Percentiles rank a stretch among this genome's conserved stretches.
Conservation (phyloP, 2,329 filamentous ascomycete genomes). For the Neonectria faginata region DNA sequence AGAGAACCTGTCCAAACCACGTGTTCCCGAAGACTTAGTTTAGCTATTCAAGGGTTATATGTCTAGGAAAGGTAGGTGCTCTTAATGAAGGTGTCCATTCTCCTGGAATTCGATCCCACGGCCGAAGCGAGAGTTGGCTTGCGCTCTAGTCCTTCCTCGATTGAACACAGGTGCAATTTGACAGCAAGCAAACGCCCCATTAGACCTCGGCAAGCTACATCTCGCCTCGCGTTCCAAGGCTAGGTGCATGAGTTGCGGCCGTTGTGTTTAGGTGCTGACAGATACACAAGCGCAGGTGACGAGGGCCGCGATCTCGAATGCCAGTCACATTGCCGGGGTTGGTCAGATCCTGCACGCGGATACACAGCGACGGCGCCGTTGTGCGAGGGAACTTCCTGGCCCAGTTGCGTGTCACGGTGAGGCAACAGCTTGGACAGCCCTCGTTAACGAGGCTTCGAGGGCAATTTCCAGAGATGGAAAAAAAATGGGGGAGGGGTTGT, state of each 20-base stretch:
- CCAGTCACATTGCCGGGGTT: conserved; percentile 6
- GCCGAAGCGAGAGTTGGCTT: background rate
- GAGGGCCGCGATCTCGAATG: conserved; percentile 27
- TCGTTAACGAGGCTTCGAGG: background rate
- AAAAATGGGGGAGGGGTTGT: background rate
- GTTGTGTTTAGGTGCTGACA: conserved; percentile 17
- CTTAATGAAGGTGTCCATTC: background rate
- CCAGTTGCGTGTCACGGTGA: conserved; percentile 10
- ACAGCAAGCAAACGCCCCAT: conserved; percentile 3
- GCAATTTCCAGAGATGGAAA: background rate
- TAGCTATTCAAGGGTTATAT: background rate
- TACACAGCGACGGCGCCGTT: conserved; percentile 16
- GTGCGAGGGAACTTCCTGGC: conserved; percentile 11
- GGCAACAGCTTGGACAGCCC: background rate
- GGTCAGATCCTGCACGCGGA: conserved; percentile 30
- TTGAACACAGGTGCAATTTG: conserved; percentile 2
- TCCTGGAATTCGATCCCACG: background rate
- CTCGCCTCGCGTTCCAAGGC: conserved; percentile 38
- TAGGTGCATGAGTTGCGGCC: conserved; percentile 32
- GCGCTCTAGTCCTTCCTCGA: background rate
- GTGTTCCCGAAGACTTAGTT: background rate
- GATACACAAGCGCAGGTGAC: conserved; percentile 22
- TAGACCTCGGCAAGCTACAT: conserved; percentile 32
- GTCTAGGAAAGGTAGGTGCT: no score
- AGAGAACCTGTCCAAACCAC: no score